Evolutionary conservation across 2,329 filamentous ascomycete genomes (phyloP).

Genomic region (Fusarium albidum): DNA sequence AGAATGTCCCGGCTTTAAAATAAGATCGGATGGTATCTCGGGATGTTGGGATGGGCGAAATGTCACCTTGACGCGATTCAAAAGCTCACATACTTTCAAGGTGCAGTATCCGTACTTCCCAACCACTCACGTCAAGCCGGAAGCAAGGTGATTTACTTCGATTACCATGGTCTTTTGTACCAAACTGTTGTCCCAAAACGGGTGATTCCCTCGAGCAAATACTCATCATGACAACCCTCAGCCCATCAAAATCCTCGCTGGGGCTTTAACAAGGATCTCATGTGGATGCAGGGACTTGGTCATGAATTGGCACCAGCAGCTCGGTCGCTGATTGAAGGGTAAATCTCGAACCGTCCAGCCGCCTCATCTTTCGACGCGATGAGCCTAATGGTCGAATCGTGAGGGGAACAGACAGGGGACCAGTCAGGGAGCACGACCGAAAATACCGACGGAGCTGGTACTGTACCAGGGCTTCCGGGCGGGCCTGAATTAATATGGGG

Average conservation of each 20-base stretch:
- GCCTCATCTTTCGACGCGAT: slow-evolving; percentile 24
- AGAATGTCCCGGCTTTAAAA: not conserved
- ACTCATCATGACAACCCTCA: slow-evolving; percentile 17
- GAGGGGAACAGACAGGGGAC: slow-evolving; percentile 15
- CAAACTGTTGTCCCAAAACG: slow-evolving; percentile 25
- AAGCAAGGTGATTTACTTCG: not conserved
- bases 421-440: slow-evolving; percentile 23
- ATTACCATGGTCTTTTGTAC: slow-evolving; percentile 8
- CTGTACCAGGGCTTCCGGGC: slow-evolving; percentile 14
- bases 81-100: not conserved
- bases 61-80: not conserved
- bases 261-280: slow-evolving; percentile 19
- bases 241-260: slow-evolving; percentile 18
- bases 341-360: slow-evolving; percentile 23
- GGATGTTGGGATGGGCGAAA: too few species aligned
- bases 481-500: too few species aligned
- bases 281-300: slow-evolving; percentile 1
- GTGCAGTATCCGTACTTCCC: not conserved
- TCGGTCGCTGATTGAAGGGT: slow-evolving; percentile 38
- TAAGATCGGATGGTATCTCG: too few species aligned
- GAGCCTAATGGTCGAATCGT: slow-evolving; percentile 21
- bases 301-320: slow-evolving; percentile 3
- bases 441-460: slow-evolving; percentile 26
- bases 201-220: slow-evolving; percentile 6
- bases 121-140: slow-evolving; percentile 9